These are phyloP conservation scores for Hawksworthiomyces lignivorus DNA, from an alignment of 2,329 filamentous ascomycete species.

Conservation along the genomic window DNA sequence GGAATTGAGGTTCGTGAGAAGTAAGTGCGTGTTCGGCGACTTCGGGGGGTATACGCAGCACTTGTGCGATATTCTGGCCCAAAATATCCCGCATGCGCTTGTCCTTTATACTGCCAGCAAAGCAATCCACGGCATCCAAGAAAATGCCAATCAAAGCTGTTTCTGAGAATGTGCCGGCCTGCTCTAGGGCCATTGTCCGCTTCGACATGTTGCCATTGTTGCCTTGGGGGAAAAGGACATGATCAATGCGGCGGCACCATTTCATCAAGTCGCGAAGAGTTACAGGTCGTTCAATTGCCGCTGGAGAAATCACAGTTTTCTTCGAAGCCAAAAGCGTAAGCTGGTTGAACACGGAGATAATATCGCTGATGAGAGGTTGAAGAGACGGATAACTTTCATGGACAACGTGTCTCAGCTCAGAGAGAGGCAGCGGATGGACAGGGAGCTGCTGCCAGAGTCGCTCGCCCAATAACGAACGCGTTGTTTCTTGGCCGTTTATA, in stretches of 20 bases:
- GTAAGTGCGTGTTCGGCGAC: conserved; percentile 69
- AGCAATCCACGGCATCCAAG: conserved; percentile 87
- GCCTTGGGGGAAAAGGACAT: conserved; percentile 43
- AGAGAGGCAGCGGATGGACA: conserved; percentile 55
- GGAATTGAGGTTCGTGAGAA: conserved; percentile 63
- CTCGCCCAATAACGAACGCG: conserved; percentile 70
- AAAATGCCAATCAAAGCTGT: conserved; percentile 75
- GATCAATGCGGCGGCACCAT: conserved; percentile 72
- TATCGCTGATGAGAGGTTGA: conserved; percentile 50
- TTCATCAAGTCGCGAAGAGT: conserved; percentile 71
- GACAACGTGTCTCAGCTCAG: conserved; percentile 71
- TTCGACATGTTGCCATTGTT: not conserved
- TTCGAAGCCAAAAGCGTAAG: conserved; percentile 30
- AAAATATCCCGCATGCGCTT: conserved; percentile 51
- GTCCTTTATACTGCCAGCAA: conserved; percentile 71
- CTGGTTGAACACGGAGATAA: conserved; percentile 51
- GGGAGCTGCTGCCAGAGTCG: conserved; percentile 79
- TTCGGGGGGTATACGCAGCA: conserved; percentile 79
- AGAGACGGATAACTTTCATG: conserved; percentile 62
- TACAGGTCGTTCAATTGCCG: conserved; percentile 38
- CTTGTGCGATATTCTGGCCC: conserved; percentile 67
- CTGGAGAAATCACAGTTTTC: conserved; percentile 20
- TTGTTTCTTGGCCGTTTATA: conserved; percentile 56
- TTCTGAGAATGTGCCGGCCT: conserved; percentile 60
- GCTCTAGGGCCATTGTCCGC: conserved; percentile 57